Conservation (phyloP, 371 early-diverging fungal species). For the Apophysomyces elegans region DNA sequence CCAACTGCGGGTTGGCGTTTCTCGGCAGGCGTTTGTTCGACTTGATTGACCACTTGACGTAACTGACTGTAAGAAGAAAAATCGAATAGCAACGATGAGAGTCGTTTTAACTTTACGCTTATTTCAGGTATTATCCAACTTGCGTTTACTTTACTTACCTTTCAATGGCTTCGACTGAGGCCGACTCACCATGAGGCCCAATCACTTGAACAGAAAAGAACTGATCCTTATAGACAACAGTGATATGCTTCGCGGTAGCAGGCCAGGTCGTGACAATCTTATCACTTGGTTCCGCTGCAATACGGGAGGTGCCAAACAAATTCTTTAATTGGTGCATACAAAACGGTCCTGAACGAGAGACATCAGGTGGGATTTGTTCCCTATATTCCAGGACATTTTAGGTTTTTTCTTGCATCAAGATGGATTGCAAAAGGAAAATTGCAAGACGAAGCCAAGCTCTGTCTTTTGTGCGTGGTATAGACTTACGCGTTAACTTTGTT, state of each 20-base stretch:
- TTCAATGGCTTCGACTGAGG: slow-evolving; percentile 66
- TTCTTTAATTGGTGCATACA: slow-evolving; percentile 92
- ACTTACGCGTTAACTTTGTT: slow-evolving; percentile 71
- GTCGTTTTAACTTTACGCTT: neutral
- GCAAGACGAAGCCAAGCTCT: neutral
- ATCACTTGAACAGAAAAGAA: slow-evolving; percentile 79
- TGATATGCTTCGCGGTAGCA: slow-evolving; percentile 75
- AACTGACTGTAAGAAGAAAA: slow-evolving; percentile 55
- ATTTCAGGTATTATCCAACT: neutral
- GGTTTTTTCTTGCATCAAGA: neutral
- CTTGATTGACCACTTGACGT: slow-evolving; percentile 58
- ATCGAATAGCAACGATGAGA: too few relatives aligned
- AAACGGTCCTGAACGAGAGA: slow-evolving; percentile 69
- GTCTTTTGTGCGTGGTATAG: neutral
- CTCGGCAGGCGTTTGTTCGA: slow-evolving; percentile 48
- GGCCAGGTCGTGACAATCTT: slow-evolving; percentile 72
- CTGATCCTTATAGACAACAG: slow-evolving; percentile 84
- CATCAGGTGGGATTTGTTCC: slow-evolving; percentile 72
- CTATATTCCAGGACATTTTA: slow-evolving; percentile 16
- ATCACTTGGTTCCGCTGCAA: slow-evolving; percentile 74
- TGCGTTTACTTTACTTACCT: slow-evolving; percentile 35
- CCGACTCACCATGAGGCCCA: slow-evolving; percentile 68
- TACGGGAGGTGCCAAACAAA: slow-evolving; percentile 84
- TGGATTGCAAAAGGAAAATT: neutral
- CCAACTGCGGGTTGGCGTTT: slow-evolving; percentile 73